Conservation (phyloP, 2,329 filamentous ascomycete species). For the Bertia moriformis region DNA sequence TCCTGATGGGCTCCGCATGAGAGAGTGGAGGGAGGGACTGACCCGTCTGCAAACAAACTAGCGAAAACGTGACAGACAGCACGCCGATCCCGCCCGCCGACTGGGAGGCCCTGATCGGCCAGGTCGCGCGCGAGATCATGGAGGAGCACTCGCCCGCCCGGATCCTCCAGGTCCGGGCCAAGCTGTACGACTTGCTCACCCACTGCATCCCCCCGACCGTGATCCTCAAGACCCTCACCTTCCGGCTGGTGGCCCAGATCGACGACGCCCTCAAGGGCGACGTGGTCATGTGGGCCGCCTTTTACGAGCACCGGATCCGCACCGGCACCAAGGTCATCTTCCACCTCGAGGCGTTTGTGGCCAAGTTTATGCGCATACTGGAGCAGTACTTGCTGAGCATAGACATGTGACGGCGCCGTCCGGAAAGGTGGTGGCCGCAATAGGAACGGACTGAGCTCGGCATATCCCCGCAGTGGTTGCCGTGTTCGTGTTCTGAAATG, state of each 20-base stretch:
- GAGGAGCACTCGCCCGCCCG: constrained; percentile 81
- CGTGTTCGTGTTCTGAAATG: too few relatives aligned
- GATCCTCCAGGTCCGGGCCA: constrained; percentile 75
- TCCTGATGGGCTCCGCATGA: background rate
- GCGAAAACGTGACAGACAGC: constrained; percentile 75
- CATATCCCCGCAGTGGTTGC: too few relatives aligned
- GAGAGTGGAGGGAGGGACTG: constrained; percentile 9
- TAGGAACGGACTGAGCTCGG: too few relatives aligned
- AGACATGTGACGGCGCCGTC: constrained; percentile 44
- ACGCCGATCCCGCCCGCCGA: constrained; percentile 89
- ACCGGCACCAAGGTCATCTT: constrained; percentile 93
- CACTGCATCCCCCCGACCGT: constrained; percentile 94
- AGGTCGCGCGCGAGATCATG: constrained; percentile 86
- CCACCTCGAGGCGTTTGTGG: constrained; percentile 93
- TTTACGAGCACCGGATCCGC: constrained; percentile 90
- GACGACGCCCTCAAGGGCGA: constrained; percentile 84
- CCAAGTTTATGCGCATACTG: constrained; percentile 92
- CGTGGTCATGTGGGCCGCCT: constrained; percentile 88
- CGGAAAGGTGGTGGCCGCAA: too few relatives aligned
- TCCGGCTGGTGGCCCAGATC: constrained; percentile 74
- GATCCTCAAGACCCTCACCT: constrained; percentile 85
- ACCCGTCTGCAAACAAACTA: constrained; percentile 25
- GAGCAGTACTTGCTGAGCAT: constrained; percentile 86
- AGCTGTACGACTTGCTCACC: constrained; percentile 91
- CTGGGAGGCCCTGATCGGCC: constrained; percentile 82